These are phyloP conservation scores for Mesembryanthemum crystallinum DNA, from an alignment of 148 eudicot species.

Conservation along the genomic window DNA sequence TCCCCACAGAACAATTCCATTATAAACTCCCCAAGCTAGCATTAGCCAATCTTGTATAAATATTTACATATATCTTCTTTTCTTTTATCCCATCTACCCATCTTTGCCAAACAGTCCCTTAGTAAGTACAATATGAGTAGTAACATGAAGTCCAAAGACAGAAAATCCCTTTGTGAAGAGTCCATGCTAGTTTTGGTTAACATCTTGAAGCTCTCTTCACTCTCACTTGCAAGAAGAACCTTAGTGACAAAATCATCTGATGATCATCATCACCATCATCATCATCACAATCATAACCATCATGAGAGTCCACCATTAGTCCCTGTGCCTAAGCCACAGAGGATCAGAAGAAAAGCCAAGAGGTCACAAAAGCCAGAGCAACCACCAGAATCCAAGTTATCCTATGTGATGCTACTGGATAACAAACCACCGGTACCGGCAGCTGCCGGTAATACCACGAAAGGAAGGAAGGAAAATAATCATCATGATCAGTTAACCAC, in stretches of 20 bases:
- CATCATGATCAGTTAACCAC: not conserved
- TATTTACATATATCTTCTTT: not conserved
- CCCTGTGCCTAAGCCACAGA: slow-evolving; percentile 6
- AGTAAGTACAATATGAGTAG: slow-evolving; percentile 13
- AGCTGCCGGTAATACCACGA: slow-evolving; percentile 1
- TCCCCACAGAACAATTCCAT: slow-evolving; percentile 19
- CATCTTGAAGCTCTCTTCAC: slow-evolving; percentile 49
- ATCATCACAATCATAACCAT: not conserved
- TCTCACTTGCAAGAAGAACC: slow-evolving; percentile 38
- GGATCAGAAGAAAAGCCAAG: slow-evolving; percentile 14
- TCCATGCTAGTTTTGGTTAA: slow-evolving; percentile 48
- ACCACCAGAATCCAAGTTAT: slow-evolving; percentile 17
- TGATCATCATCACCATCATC: slow-evolving; percentile 1
- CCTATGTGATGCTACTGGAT: slow-evolving; percentile 39
- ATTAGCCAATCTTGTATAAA: not conserved
- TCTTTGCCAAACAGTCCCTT: not conserved
- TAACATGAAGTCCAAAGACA: slow-evolving; percentile 24
- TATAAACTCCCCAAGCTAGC: not conserved
- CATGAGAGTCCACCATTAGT: not conserved
- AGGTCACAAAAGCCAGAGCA: slow-evolving; percentile 37
- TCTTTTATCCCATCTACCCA: not conserved
- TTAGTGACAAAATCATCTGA: slow-evolving; percentile 18
- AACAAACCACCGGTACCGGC: slow-evolving; percentile 8
- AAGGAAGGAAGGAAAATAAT: slow-evolving; percentile 11
- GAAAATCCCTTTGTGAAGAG: slow-evolving; percentile 50